These are phyloP conservation scores for Chlorella variabilis DNA, from an alignment of 163 green algal genomes.

Conservation along the genomic window DNA sequence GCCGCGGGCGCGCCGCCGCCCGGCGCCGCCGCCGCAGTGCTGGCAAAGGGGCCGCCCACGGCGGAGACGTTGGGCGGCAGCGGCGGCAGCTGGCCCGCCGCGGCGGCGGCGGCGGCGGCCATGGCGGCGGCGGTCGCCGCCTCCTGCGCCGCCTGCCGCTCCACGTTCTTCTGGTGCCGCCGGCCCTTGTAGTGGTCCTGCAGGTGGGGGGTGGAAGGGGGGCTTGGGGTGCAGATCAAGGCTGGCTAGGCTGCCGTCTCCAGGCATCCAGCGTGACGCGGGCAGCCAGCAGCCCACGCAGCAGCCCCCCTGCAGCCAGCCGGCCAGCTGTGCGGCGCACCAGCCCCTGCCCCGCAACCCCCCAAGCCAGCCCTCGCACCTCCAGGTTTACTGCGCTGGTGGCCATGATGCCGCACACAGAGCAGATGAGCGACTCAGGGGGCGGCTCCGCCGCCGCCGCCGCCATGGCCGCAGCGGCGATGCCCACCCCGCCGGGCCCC, in stretches of 20 bases:
- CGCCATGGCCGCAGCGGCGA: background rate
- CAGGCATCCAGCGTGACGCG: too few relatives aligned
- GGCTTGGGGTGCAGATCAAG: too few relatives aligned
- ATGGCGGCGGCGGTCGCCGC: background rate
- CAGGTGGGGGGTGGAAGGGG: too few relatives aligned
- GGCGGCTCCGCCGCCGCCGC: background rate
- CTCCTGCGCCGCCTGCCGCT: conserved; percentile 37
- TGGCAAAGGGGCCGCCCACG: conserved; percentile 8
- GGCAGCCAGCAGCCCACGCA: too few relatives aligned
- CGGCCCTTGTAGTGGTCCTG: conserved; percentile 46
- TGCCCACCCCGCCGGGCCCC: background rate
- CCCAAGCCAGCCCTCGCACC: background rate
- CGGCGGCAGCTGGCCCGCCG: background rate
- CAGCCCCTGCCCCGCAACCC: too few relatives aligned
- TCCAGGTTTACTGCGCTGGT: conserved; percentile 62
- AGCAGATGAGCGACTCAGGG: conserved; percentile 50
- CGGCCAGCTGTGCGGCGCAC: too few relatives aligned
- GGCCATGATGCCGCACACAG: conserved; percentile 63
- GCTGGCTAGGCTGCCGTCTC: too few relatives aligned
- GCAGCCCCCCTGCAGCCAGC: too few relatives aligned
- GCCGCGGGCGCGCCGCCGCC: background rate
- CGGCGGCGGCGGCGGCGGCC: background rate
- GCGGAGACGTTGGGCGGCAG: background rate
- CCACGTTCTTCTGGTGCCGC: conserved; percentile 48
- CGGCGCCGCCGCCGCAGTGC: background rate